Evolutionary conservation across 257 asterid species (phyloP), one percentile per base, ranked within the genome.

Genomic region (Solanum dulcamara): DNA sequence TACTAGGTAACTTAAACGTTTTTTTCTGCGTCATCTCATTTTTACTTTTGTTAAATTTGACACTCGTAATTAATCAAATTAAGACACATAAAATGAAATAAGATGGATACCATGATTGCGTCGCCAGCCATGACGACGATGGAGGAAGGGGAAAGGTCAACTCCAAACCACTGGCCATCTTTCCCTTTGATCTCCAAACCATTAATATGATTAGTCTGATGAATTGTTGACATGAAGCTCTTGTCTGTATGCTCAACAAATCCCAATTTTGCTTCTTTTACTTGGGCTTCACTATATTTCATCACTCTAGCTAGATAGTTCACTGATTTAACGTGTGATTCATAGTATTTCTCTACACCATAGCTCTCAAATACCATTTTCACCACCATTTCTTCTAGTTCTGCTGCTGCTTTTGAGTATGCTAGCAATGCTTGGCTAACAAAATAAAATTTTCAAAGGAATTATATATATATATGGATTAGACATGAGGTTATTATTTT

Each of bases 121-220:
- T 94, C 98, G 1, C 97, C 98, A 1, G 98, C 98, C 95, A 94
- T 92, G 88, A 94, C 96, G 15, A 94, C 89, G 18, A 93, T 10
- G 35, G 94, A 90, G 2, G 93, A 91, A 66, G 92, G 91, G 10
- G 94, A 85, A 57, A 91, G 91, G 13, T 83, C 88, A 86, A 93
- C 98, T 33, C 81, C 51, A 57, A 93, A 92, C 94, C 95, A 93
- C 7, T 91, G 87, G 1, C 98, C 98, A 40, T 94, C 95, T 68
- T 88, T 86, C 22, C 93, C 91, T 85, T 87, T 90, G 32, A 94
- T 89, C 88, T 93, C 94, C 88, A 94, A 86, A 28, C 97, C 98
- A 86, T 94, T 91, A 2, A 91, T 84, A 84, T 84, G 88, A 84
- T 92, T 91, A 10, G 66, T 57, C 42, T 94, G 97, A 90, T 93